These are phyloP conservation scores for Saksenaea vasiformis DNA, from an alignment of 371 early-diverging fungal genomes.

Conservation along the genomic window DNA sequence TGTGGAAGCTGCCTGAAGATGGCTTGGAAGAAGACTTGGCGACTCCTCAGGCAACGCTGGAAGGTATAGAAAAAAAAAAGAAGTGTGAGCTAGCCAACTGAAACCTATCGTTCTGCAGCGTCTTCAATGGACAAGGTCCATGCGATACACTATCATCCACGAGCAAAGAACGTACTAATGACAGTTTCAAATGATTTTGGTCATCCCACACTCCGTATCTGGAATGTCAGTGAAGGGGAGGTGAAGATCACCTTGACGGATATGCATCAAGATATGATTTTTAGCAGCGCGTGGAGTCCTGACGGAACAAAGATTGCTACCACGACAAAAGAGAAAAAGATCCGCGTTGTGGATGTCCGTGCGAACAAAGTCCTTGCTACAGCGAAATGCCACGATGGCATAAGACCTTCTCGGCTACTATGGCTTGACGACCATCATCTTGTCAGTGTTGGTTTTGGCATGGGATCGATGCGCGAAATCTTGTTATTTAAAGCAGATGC, in stretches of 20 bases:
- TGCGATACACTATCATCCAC: conserved; percentile 67
- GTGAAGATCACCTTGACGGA: conserved; percentile 29
- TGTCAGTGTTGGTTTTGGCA: conserved; percentile 75
- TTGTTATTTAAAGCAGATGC: conserved; percentile 53
- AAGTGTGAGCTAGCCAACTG: not conserved
- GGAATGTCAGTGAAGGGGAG: conserved; percentile 47
- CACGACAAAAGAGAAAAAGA: conserved; percentile 62
- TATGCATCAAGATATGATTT: conserved; percentile 44
- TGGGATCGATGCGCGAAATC: conserved; percentile 63
- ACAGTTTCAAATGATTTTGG: conserved; percentile 57
- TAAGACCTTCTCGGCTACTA: conserved; percentile 68
- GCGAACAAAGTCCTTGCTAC: conserved; percentile 56
- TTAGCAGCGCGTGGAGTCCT: conserved; percentile 63
- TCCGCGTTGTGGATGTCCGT: conserved; percentile 66
- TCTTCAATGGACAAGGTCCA: conserved; percentile 60
- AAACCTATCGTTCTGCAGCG: not conserved
- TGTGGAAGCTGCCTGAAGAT: conserved; percentile 72
- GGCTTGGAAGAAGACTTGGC: conserved; percentile 48
- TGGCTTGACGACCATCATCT: conserved; percentile 67
- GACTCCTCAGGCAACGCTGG: conserved; percentile 22
- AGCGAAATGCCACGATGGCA: conserved; percentile 67
- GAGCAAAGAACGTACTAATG: conserved; percentile 55
- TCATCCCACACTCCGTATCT: conserved; percentile 52
- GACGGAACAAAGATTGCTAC: conserved; percentile 69
- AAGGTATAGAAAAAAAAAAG: conserved; percentile 21